These are phyloP conservation scores for Suhomyces kunorum DNA, from an alignment of 1,139 yeast species.

Conservation along the genomic window DNA sequence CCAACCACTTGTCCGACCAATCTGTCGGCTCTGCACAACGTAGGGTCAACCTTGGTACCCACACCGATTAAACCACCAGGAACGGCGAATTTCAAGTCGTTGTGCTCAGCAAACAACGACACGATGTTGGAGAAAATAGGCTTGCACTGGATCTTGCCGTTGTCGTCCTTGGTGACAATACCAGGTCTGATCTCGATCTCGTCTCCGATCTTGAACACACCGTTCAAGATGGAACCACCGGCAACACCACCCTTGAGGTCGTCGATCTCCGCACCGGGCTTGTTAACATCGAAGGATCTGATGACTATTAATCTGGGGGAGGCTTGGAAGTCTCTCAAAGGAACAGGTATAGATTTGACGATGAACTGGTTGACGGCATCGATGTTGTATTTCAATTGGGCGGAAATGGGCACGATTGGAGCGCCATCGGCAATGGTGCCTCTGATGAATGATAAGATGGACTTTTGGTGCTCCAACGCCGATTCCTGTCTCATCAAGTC, in stretches of 20 bases:
- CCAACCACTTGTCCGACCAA: constrained; percentile 99
- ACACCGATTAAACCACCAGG: constrained; percentile 99
- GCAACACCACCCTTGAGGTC: constrained; percentile 99
- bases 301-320: constrained; percentile 95
- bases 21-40: constrained; percentile 98
- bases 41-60: constrained; percentile 98
- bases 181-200: constrained; percentile 99
- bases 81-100: constrained; percentile 96
- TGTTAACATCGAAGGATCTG: constrained; percentile 97
- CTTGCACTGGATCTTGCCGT: constrained; percentile 90
- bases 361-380: constrained; percentile 98
- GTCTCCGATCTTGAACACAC: constrained; percentile 96
- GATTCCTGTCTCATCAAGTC: constrained; percentile 98
- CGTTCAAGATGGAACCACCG: constrained; percentile 96
- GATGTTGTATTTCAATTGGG: constrained; percentile 96
- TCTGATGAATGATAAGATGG: constrained; percentile 86
- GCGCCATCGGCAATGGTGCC: constrained; percentile 99
- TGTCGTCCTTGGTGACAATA: constrained; percentile 92
- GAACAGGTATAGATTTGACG: constrained; percentile 94
- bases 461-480: constrained; percentile 92
- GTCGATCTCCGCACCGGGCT: constrained; percentile 97
- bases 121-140: constrained; percentile 95
- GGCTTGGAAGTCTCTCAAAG: constrained; percentile 90
- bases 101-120: constrained; percentile 94
- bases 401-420: constrained; percentile 97